phyloP scores from a whole-genome alignment of 805 yeast genomes.

The Nakazawaea holstii region DNA sequence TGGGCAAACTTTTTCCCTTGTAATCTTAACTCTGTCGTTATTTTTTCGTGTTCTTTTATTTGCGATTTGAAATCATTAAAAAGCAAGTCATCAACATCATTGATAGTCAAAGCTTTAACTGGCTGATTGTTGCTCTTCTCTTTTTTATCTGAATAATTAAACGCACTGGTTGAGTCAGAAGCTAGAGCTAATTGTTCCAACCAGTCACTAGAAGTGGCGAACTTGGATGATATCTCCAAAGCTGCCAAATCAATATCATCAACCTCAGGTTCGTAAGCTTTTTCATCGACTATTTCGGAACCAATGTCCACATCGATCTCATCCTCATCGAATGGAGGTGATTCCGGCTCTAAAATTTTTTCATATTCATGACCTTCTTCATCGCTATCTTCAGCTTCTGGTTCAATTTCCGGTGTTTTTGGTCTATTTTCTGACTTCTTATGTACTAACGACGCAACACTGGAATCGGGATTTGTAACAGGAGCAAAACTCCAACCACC shows the following conservation, averaged over 20 bases:
- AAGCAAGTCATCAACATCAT: constrained; percentile 39
- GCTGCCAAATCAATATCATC: constrained; percentile 40
- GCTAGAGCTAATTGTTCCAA: constrained; percentile 53
- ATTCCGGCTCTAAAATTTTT: constrained; percentile 7
- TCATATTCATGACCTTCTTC: constrained; percentile 5
- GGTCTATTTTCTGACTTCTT: constrained; percentile 7
- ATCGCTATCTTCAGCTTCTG: constrained; percentile 12
- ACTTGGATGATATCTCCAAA: constrained; percentile 32
- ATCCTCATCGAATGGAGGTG: constrained; percentile 11
- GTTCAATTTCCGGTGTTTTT: constrained; percentile 7
- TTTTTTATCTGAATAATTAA: constrained; percentile 13
- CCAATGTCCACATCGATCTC: constrained; percentile 18
- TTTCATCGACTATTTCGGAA: constrained; percentile 46
- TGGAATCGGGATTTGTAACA: constrained; percentile 4
- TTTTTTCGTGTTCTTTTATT: constrained; percentile 21
- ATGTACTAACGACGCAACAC: constrained; percentile 9
- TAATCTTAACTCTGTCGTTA: constrained; percentile 23
- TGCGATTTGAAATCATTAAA: constrained; percentile 40
- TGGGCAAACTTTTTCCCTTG: constrained; percentile 11
- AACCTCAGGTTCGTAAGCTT: constrained; percentile 65
- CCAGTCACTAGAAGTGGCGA: constrained; percentile 59
- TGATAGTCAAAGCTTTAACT: constrained; percentile 23
- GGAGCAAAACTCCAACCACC: constrained; percentile 24
- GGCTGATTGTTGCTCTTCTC: constrained; percentile 5
- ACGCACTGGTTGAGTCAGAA: constrained; percentile 36